phyloP scores from a whole-genome alignment of 108 stramenopile genomes.

The Nitzschia sp. region DNA sequence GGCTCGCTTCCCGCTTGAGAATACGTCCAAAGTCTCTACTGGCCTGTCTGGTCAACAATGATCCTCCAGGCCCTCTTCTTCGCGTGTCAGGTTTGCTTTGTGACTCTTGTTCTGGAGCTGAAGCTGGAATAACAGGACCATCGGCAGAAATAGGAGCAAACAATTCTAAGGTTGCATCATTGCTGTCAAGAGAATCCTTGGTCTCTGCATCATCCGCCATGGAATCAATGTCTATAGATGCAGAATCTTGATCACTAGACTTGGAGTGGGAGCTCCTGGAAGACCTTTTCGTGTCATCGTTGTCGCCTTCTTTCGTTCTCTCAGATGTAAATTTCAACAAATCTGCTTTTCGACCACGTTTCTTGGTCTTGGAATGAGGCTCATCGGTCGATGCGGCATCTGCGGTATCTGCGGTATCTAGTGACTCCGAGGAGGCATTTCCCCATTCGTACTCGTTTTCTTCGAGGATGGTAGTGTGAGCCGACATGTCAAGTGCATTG shows the following conservation, averaged over 20 bases:
- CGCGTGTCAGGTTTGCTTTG: background rate
- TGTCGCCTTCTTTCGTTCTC: background rate
- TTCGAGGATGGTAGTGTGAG: background rate
- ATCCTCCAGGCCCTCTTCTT: background rate
- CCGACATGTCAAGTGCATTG: background rate
- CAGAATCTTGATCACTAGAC: background rate
- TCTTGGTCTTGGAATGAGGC: background rate
- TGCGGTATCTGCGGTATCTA: background rate
- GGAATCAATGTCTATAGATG: background rate
- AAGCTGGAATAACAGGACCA: background rate
- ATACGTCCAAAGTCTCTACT: constrained; percentile 11
- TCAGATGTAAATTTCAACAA: background rate
- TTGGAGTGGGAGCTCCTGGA: background rate
- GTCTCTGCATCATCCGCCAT: background rate
- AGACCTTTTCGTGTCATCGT: background rate
- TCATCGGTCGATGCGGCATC: background rate
- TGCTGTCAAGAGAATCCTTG: background rate
- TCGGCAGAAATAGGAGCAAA: background rate
- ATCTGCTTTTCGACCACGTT: background rate
- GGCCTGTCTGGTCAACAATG: constrained; percentile 1
- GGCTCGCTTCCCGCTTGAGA: background rate
- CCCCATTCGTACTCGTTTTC: background rate
- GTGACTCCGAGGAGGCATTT: background rate
- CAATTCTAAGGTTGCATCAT: background rate
- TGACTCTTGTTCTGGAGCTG: background rate